phyloP scores from a whole-genome alignment of 768 basidiomycete genomes.

The Pisolithus marmoratus region DNA sequence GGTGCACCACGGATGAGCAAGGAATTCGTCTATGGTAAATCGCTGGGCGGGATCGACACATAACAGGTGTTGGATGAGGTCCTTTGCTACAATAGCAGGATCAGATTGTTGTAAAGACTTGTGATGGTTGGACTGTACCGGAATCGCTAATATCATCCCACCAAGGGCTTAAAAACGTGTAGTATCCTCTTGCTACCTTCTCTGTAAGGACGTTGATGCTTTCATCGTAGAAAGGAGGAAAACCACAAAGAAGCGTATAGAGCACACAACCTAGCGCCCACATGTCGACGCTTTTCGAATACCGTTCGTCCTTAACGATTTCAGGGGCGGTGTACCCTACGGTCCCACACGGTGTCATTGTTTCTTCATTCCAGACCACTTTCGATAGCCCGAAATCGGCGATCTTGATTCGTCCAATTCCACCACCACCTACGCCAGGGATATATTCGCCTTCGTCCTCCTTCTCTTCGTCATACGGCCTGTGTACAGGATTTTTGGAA shows the following conservation, averaged over 20 bases:
- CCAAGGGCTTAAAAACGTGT: conserved; percentile 98
- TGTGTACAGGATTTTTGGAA: conserved; percentile 63
- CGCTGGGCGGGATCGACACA: conserved; percentile 94
- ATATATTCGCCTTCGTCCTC: conserved; percentile 97
- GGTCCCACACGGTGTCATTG: conserved; percentile 99
- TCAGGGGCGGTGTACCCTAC: conserved; percentile 99
- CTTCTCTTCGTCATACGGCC: conserved; percentile 97
- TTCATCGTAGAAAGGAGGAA: conserved; percentile 98
- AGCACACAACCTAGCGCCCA: conserved; percentile 99
- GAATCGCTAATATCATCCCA: conserved; percentile 92
- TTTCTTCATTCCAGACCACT: conserved; percentile 98
- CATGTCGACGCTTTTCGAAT: conserved; percentile 97
- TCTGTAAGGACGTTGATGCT: conserved; percentile 97
- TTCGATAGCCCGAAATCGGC: conserved; percentile 98
- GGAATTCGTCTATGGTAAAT: conserved; percentile 97
- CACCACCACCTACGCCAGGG: conserved; percentile 89
- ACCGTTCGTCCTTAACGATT: conserved; percentile 98
- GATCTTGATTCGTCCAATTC: conserved; percentile 97
- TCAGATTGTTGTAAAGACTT: conserved; percentile 7
- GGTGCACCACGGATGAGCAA: conserved; percentile 93
- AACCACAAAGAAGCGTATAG: conserved; percentile 95
- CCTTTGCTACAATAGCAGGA: conserved; percentile 63
- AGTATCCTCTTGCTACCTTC: conserved; percentile 95
- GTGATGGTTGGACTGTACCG: conserved; percentile 40
- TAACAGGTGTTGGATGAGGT: conserved; percentile 88